Percentiles rank a stretch among this genome's conserved stretches.
These are phyloP conservation scores for Malus hybrid DNA, from an alignment of 331 rosid species.

Conservation along the genomic window DNA sequence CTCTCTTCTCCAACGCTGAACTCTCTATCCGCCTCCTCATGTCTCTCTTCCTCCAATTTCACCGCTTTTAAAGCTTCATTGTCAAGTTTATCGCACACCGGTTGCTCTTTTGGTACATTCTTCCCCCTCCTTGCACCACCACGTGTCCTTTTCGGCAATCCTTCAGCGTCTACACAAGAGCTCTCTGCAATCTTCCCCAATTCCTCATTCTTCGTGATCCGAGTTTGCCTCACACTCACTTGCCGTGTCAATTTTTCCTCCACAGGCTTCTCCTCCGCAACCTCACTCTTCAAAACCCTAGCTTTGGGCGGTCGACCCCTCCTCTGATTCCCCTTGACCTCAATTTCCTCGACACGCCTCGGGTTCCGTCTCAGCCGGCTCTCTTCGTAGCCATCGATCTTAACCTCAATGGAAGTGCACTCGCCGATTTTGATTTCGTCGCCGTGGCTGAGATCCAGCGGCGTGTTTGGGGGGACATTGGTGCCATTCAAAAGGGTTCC, in stretches of 20 bases:
- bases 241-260: background rate
- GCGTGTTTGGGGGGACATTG: conserved; percentile 14
- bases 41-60: background rate
- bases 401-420: background rate
- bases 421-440: background rate
- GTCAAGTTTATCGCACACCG: conserved; percentile 6
- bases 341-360: background rate
- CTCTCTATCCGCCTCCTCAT: background rate
- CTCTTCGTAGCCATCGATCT: background rate
- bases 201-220: conserved; percentile 20
- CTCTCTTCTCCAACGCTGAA: background rate
- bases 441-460: conserved; percentile 19
- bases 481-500: conserved; percentile 55
- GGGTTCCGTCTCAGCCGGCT: background rate
- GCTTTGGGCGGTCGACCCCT: background rate
- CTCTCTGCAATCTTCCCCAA: conserved; percentile 12
- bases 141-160: conserved; percentile 24
- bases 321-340: background rate
- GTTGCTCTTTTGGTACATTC: conserved; percentile 23
- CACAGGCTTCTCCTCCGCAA: background rate
- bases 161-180: conserved; percentile 15
- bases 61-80: background rate
- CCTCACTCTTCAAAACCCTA: background rate
- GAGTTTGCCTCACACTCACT: background rate
- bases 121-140: conserved; percentile 25